Evolutionary conservation across 169 alveolate species (phyloP).

Genomic region (Cryptosporidium xiaoi): DNA sequence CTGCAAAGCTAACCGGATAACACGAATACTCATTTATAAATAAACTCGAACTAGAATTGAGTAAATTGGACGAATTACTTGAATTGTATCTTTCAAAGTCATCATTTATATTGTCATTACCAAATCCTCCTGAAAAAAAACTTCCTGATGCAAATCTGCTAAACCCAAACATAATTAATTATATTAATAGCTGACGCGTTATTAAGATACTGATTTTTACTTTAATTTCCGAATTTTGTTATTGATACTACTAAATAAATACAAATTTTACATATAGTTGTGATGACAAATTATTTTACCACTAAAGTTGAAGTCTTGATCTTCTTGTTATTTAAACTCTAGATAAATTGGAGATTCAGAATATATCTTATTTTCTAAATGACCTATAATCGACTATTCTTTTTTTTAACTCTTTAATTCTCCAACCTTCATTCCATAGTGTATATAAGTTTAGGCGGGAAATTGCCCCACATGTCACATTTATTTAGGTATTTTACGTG

Average conservation of each 20-base stretch:
- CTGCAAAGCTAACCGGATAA: constrained; percentile 87
- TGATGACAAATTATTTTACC: too few species aligned
- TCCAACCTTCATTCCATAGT: too few species aligned
- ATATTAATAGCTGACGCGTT: background rate
- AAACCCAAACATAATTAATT: constrained; percentile 45
- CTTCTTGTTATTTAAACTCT: too few species aligned
- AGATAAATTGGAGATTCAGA: too few species aligned
- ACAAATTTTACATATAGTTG: too few species aligned
- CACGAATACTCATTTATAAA: constrained; percentile 81
- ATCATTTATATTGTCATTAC: constrained; percentile 40
- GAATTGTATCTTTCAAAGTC: constrained; percentile 30
- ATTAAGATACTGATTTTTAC: too few species aligned
- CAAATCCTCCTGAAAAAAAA: constrained; percentile 66
- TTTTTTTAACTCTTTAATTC: too few species aligned
- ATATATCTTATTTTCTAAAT: too few species aligned
- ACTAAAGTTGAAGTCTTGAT: too few species aligned
- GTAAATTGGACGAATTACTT: background rate
- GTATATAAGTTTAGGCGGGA: constrained; percentile 18
- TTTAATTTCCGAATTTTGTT: too few species aligned
- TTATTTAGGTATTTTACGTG: constrained; percentile 12
- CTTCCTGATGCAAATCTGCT: constrained; percentile 63
- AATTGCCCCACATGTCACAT: constrained; percentile 41
- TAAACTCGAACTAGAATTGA: constrained; percentile 20
- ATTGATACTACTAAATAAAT: too few species aligned
- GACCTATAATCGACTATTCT: too few species aligned